Conservation (phyloP, 1,284 basidiomycete species). For the Sphaerobolus stellatus region DNA sequence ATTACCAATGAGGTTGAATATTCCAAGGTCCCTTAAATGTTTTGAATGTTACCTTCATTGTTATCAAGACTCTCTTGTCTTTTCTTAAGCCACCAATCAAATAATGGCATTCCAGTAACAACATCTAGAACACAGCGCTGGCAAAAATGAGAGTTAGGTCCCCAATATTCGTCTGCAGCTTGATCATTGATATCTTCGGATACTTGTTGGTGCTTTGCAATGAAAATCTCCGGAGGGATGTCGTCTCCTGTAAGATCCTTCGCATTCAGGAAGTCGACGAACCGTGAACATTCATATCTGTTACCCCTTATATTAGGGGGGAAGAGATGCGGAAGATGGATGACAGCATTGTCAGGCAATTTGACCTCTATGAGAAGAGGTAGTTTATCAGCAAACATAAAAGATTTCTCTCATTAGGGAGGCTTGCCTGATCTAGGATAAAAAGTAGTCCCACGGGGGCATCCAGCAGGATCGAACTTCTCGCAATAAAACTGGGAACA, state of each 20-base stretch:
- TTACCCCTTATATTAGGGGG: not conserved
- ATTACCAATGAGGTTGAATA: not conserved
- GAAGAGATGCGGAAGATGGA: not conserved
- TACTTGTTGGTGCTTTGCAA: constrained; percentile 1
- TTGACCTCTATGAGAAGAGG: not conserved
- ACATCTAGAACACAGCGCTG: constrained; percentile 3
- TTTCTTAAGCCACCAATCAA: constrained; percentile 13
- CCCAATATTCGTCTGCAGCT: constrained; percentile 11
- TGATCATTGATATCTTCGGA: constrained; percentile 6
- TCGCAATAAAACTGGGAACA: constrained; percentile 12
- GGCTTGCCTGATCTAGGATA: constrained; percentile 10
- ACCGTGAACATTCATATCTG: not conserved
- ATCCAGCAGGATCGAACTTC: constrained; percentile 15
- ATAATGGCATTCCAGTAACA: not conserved
- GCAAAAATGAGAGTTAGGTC: constrained; percentile 10
- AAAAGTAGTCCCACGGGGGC: constrained; percentile 8
- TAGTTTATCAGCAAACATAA: not conserved
- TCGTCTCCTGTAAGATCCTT: not conserved
- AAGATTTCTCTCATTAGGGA: not conserved
- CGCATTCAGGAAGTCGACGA: not conserved
- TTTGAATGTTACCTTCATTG: not conserved
- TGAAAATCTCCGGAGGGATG: constrained; percentile 1
- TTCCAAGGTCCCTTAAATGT: too few species aligned
- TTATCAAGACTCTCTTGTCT: constrained; percentile 10
- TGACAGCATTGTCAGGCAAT: not conserved